Evolutionary conservation across 1,139 yeast genomes (phyloP).

Genomic region (Lizanozyma gosingica): DNA sequence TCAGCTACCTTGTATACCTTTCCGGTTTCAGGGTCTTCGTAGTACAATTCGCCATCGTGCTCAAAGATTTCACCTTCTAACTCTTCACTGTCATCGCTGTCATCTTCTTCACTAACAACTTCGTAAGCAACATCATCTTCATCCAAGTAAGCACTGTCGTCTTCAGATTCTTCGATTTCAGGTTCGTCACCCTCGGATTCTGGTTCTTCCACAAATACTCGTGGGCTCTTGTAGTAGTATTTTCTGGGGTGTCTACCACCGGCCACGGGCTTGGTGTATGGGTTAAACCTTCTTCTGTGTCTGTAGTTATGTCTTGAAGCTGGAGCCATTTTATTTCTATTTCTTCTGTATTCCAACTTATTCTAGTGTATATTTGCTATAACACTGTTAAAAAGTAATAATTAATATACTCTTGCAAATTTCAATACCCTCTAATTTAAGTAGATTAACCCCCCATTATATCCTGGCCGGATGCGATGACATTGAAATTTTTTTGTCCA

Average conservation of each 20-base stretch:
- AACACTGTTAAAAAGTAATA: background rate
- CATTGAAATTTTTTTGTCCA: background rate
- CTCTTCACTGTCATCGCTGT: slow-evolving; percentile 3
- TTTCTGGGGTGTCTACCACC: background rate
- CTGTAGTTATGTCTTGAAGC: background rate
- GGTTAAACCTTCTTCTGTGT: background rate
- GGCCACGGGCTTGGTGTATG: background rate
- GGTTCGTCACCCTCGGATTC: background rate
- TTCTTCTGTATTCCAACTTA: no score
- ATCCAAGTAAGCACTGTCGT: background rate
- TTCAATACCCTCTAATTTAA: background rate
- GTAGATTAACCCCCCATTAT: background rate
- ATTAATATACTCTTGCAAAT: no score
- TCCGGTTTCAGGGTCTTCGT: background rate
- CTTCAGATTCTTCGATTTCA: background rate
- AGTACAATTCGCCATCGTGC: background rate
- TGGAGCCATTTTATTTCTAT: background rate
- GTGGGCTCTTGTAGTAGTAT: background rate
- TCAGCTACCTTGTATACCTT: background rate
- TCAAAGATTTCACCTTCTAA: slow-evolving; percentile 3
- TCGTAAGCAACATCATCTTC: background rate
- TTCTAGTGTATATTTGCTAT: no score
- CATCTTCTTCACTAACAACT: background rate
- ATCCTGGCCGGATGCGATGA: background rate
- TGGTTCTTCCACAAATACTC: background rate